phyloP scores from a whole-genome alignment of 495 filamentous ascomycete species.

The Beverwykella pulmonaria region DNA sequence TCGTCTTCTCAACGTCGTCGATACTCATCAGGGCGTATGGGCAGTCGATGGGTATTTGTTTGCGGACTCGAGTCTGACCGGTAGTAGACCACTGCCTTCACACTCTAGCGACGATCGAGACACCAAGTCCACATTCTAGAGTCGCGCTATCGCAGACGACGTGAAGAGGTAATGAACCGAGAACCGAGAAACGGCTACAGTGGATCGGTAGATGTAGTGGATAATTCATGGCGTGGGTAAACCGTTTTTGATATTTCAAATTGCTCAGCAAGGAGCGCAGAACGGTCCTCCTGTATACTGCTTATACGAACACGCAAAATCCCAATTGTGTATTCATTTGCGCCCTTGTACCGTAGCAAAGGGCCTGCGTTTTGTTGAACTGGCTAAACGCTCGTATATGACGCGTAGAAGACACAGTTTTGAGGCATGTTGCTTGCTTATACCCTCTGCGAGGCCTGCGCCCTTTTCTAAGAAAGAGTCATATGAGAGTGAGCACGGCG shows the following conservation, averaged over 20 bases:
- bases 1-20: neutral
- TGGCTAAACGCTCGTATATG: neutral
- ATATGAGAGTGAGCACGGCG: neutral
- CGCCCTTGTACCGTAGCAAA: neutral
- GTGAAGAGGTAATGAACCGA: neutral
- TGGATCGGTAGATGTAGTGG: neutral
- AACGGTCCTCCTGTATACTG: no score
- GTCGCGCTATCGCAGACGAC: neutral
- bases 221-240: no score
- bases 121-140: neutral
- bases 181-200: no score
- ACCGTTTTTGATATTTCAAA: no score
- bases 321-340: neutral
- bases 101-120: conserved; percentile 4
- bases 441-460: no score
- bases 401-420: no score
- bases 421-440: neutral
- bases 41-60: neutral
- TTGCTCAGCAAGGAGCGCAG: no score
- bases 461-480: neutral
- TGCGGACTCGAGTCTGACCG: neutral
- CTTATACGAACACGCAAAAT: no score
- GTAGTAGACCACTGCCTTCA: neutral
- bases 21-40: neutral
- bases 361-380: no score